These are phyloP conservation scores for Naegleria lovaniensis DNA, from an alignment of 208 protist genomes.

Conservation along the genomic window DNA sequence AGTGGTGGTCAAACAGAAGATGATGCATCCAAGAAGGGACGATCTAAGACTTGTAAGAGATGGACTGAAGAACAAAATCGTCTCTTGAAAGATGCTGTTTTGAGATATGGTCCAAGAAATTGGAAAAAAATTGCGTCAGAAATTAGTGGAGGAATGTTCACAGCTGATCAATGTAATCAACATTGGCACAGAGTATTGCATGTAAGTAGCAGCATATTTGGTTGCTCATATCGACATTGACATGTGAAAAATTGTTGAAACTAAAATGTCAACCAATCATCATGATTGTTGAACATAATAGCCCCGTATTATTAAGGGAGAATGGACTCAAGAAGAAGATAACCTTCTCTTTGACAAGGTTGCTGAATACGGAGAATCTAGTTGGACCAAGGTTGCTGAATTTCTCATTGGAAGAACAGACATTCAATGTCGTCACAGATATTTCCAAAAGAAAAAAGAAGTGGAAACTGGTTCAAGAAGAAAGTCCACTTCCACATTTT, in stretches of 20 bases:
- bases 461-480: background rate
- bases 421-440: constrained; percentile 20
- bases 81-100: background rate
- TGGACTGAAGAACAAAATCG: constrained; percentile 30
- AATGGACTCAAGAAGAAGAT: constrained; percentile 19
- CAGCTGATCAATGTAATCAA: constrained; percentile 28
- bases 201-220: background rate
- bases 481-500: background rate
- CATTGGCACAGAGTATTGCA: background rate
- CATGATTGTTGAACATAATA: too few relatives aligned
- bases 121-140: constrained; percentile 29
- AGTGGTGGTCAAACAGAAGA: background rate
- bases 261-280: too few relatives aligned
- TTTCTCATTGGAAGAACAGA: background rate
- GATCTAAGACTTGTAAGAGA: constrained; percentile 16
- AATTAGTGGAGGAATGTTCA: constrained; percentile 24
- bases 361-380: background rate
- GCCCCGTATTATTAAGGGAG: constrained; percentile 21
- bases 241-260: too few relatives aligned
- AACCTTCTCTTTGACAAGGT: background rate
- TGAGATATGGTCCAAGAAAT: constrained; percentile 22
- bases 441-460: constrained; percentile 20
- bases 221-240: background rate
- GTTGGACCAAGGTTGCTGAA: constrained; percentile 19
- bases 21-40: background rate